Base-by-base conservation (phyloP, 495 filamentous ascomycete genomes). In the Xylona heveae region DNA sequence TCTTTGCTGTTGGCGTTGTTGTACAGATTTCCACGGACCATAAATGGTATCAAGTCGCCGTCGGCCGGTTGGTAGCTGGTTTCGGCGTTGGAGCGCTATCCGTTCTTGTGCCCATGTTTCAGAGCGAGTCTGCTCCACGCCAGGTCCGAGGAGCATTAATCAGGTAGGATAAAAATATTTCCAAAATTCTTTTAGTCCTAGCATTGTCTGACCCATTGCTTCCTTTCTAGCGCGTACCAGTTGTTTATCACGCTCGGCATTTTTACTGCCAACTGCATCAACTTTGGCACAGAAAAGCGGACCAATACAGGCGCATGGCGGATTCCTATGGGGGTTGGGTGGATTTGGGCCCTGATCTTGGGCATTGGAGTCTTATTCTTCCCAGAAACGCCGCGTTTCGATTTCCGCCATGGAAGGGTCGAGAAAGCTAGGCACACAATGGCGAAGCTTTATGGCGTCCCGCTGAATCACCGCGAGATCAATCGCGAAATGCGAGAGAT, bases 191-290 rank as follows among this genome's bases (percentile, higher is more conserved):
- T 35, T 27, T 15, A 7, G 19, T 28, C 18, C 18, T 14, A 6
- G 10, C 18, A 13, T 16, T 34, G 33, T 17, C 37, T 22, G 6
- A 36, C 34, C 13, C 27, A 23, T 15, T 32, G 26, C 19, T 38
- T 46, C 55, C 24, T 7, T 25, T 49, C 54, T 30, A 59, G 66
- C 31, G 64, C 64, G 25, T 88, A 90, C 58, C 80, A 90, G 56
- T 65, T 90, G 15, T 82, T 88, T 55, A 78, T 88, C 49, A 81
- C 81, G 19, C 61, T 82, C 36, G 80, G 80, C 40, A 88, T 85
- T 52, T 80, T 81, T 55, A 65, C 71, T 28, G 75, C 78, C 38
- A 70, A 80, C 51, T 70, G 76, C 51, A 62, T 85, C 61, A 83
- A 88, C 52, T 88, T 59, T 47, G 79, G 77, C 23, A 83, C 79